These are phyloP conservation scores for Annulohypoxylon bovei DNA, from an alignment of 495 filamentous ascomycete species.

Conservation along the genomic window DNA sequence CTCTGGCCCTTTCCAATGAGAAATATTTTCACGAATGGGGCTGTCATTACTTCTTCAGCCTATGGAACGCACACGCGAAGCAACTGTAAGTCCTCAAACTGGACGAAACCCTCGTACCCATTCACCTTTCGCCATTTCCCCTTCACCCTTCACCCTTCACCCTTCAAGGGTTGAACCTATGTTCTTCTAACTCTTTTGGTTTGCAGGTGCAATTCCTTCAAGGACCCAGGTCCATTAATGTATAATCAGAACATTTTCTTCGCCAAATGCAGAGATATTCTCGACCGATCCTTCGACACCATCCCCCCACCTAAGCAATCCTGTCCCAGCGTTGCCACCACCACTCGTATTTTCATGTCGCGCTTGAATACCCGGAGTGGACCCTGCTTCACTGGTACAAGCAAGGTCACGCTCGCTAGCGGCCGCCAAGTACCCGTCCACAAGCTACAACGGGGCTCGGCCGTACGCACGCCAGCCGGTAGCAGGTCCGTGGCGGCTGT, in stretches of 20 bases:
- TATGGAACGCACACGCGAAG: slow-evolving; percentile 53
- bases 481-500: slow-evolving; percentile 48
- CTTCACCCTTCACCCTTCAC: no score
- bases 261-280: slow-evolving; percentile 46
- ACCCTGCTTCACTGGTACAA: slow-evolving; percentile 53
- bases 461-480: slow-evolving; percentile 52
- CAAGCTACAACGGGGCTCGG: slow-evolving; percentile 44
- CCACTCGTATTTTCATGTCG: slow-evolving; percentile 42
- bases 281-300: slow-evolving; percentile 52
- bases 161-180: not conserved
- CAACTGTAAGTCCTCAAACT: slow-evolving; percentile 48
- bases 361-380: slow-evolving; percentile 37
- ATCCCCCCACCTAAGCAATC: slow-evolving; percentile 53
- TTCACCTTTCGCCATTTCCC: no score
- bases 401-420: slow-evolving; percentile 45
- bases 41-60: slow-evolving; percentile 56
- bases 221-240: slow-evolving; percentile 56
- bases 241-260: slow-evolving; percentile 56
- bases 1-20: slow-evolving; percentile 43
- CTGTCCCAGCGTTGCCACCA: slow-evolving; percentile 13
- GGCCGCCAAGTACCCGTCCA: slow-evolving; percentile 37
- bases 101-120: not conserved
- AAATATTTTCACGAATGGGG: slow-evolving; percentile 53
- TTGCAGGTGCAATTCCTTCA: slow-evolving; percentile 56
- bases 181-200: not conserved